Conservation (phyloP, 306 rosid genomes). For the Malus sylvestris region DNA sequence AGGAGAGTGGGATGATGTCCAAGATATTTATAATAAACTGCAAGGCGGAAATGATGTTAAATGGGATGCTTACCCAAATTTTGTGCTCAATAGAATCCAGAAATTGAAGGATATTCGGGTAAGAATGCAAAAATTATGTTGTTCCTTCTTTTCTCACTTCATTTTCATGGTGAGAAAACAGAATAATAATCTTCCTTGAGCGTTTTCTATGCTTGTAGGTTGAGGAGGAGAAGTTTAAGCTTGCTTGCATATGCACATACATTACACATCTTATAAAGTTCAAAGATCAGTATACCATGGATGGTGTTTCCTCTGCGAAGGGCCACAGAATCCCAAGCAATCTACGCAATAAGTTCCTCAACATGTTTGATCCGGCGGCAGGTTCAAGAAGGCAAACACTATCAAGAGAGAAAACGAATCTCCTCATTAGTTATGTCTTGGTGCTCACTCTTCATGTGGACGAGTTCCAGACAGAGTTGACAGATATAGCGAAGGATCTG, state of each 20-base stretch:
- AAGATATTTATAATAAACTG: constrained; percentile 48
- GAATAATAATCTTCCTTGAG: background rate
- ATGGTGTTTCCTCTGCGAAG: constrained; percentile 42
- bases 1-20: constrained; percentile 67
- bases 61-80: constrained; percentile 47
- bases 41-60: constrained; percentile 25
- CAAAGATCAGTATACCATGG: constrained; percentile 58
- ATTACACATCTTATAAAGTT: constrained; percentile 76
- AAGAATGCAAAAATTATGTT: background rate
- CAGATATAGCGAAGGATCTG: constrained; percentile 71
- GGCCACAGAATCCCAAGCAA: constrained; percentile 51
- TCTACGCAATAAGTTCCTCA: constrained; percentile 39
- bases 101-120: constrained; percentile 56
- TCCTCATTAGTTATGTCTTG: constrained; percentile 59
- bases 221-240: constrained; percentile 54
- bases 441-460: constrained; percentile 71
- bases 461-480: constrained; percentile 44
- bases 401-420: constrained; percentile 44
- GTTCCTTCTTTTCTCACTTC: background rate
- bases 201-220: constrained; percentile 37
- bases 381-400: constrained; percentile 20
- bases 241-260: constrained; percentile 53
- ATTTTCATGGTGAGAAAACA: background rate
- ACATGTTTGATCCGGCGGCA: constrained; percentile 42
- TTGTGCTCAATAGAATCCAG: constrained; percentile 48